Evolutionary conservation across 2,329 filamentous ascomycete genomes (phyloP).

Genomic region (Epichloe glyceriae): DNA sequence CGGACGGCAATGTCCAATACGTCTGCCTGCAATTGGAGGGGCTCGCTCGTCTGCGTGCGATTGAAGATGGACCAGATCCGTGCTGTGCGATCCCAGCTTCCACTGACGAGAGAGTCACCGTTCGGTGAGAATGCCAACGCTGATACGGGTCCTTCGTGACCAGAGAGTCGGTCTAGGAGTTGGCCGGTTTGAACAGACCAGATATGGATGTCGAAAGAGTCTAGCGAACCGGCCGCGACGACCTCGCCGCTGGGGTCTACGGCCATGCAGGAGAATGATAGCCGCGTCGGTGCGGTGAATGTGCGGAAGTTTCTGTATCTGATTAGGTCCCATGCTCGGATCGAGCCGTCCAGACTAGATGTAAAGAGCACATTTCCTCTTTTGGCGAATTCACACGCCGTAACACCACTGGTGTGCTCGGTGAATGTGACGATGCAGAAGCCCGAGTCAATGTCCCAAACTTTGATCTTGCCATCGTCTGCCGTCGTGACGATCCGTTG

Average conservation of each 20-base stretch:
- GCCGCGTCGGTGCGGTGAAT: slow-evolving; percentile 81
- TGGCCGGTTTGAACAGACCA: slow-evolving; percentile 98
- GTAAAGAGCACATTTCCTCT: slow-evolving; percentile 94
- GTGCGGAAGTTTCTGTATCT: slow-evolving; percentile 95
- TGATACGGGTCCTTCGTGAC: slow-evolving; percentile 88
- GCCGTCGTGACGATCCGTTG: slow-evolving; percentile 86
- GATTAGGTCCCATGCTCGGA: slow-evolving; percentile 92
- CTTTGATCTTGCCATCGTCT: slow-evolving; percentile 96
- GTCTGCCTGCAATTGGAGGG: slow-evolving; percentile 82
- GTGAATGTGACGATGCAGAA: slow-evolving; percentile 98
- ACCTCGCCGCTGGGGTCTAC: slow-evolving; percentile 97
- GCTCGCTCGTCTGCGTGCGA: slow-evolving; percentile 88
- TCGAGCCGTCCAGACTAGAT: slow-evolving; percentile 82
- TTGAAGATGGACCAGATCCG: slow-evolving; percentile 94
- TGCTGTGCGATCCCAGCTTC: slow-evolving; percentile 93
- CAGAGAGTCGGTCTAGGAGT: slow-evolving; percentile 76
- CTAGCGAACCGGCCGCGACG: slow-evolving; percentile 84
- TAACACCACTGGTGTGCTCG: slow-evolving; percentile 89
- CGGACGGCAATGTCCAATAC: slow-evolving; percentile 76
- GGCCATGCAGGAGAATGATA: slow-evolving; percentile 87
- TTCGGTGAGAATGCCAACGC: slow-evolving; percentile 81
- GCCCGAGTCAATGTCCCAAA: slow-evolving; percentile 92
- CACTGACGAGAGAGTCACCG: slow-evolving; percentile 71
- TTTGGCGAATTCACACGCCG: slow-evolving; percentile 87
- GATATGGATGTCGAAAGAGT: slow-evolving; percentile 94